Conservation (phyloP, 2,329 filamentous ascomycete species). For the Aureobasidium leucospermi region DNA sequence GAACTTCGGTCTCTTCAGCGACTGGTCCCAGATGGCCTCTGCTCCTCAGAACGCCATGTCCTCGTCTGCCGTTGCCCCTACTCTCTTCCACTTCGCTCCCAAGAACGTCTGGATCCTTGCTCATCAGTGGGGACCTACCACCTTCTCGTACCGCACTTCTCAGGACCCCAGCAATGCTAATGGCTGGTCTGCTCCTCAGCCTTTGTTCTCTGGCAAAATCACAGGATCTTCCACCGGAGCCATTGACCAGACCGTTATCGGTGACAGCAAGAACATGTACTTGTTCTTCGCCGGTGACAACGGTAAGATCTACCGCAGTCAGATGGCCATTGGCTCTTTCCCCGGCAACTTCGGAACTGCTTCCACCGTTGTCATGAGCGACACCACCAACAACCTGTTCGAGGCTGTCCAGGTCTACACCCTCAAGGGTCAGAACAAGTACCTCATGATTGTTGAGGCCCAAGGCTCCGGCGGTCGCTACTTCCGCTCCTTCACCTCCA, state of each 20-base stretch:
- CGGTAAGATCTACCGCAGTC: constrained; percentile 57
- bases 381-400: constrained; percentile 51
- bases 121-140: constrained; percentile 55
- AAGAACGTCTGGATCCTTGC: constrained; percentile 58
- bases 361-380: constrained; percentile 47
- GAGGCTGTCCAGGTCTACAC: constrained; percentile 62
- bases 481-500: constrained; percentile 60
- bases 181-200: constrained; percentile 47
- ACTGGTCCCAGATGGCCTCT: constrained; percentile 46
- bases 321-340: constrained; percentile 57
- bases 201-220: constrained; percentile 52
- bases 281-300: constrained; percentile 63
- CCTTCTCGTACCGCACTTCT: constrained; percentile 56
- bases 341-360: constrained; percentile 51
- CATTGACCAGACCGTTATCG: constrained; percentile 60
- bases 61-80: constrained; percentile 47
- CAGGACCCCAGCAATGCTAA: constrained; percentile 51
- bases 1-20: constrained; percentile 48
- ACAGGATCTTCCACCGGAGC: constrained; percentile 43
- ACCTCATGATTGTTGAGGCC: constrained; percentile 63
- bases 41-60: constrained; percentile 48
- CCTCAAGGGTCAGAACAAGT: constrained; percentile 46
- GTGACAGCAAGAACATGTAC: constrained; percentile 55
- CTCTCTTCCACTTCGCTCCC: constrained; percentile 55
- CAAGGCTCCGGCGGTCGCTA: constrained; percentile 52